Evolutionary conservation across 345 rosid species (phyloP), one percentile per base, ranked within the genome.

Genomic region (Clausena lansium): DNA sequence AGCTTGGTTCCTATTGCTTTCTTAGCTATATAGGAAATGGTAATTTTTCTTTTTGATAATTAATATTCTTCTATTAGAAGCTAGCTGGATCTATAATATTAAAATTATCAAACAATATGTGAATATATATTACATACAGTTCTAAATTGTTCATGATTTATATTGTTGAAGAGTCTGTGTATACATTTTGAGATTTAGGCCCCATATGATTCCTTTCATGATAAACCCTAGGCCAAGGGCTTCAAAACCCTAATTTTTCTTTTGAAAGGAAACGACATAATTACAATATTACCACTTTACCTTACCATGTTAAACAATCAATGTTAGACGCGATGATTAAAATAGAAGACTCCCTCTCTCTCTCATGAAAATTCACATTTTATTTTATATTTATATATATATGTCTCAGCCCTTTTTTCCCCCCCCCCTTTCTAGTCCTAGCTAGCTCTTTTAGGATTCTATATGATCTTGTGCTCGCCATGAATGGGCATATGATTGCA

Each of bases 201-300:
- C 66, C 76, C 75, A 74, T 38, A 20, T 62, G 15, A 60, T 19
- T 54, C 66, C 76, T 32, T 76, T 63, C 54, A 77, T 35, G 50
- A 47, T 64, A 81, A 82, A 88, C 87, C 86, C 89, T 85, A 77
- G 74, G 25, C 57, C 41, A 32, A 64, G 78, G 57, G 32, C 72
- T 71, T 75, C 65, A 72, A 87, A 89, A 85, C 92, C 92, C 89
- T 85, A 89, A 84, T 84, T 45, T 77, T 63, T 25, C 75, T 74
- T 73, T 52, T 35, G 66, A 76, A 54, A 25, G 47, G 68, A 77
- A 74, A 79, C 22, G 76, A 70, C 66, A 63, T 22, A 27, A 60
- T 41, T 25, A 70, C 72, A 78, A 70, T 71, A 65, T 25, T 77
- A n/a, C 33, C 54, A 76, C 79, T 82, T 84, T 81, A 79, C 79